phyloP scores from a whole-genome alignment of 192 early-diverging fungal genomes.

The Linnemannia zychae region DNA sequence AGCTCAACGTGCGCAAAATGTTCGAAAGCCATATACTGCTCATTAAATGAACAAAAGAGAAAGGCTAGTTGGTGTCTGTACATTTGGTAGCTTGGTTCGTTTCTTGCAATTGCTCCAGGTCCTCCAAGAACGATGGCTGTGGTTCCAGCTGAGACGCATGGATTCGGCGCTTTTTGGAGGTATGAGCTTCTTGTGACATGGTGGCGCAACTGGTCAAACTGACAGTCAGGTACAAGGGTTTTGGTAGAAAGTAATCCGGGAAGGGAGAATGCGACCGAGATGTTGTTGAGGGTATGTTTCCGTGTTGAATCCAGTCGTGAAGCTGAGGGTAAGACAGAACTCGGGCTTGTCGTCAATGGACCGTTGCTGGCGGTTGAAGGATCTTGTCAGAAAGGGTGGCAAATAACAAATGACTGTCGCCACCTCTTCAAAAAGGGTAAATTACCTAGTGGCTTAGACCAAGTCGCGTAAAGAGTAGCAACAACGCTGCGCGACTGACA shows the following conservation, averaged over 20 bases:
- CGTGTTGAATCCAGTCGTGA: background rate
- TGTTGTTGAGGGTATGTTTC: background rate
- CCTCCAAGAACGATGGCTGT: conserved; percentile 43
- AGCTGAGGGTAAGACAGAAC: background rate
- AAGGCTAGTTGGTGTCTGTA: background rate
- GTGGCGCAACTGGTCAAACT: conserved; percentile 39
- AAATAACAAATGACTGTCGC: background rate
- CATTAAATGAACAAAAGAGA: background rate
- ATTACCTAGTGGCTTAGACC: background rate
- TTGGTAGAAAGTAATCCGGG: background rate
- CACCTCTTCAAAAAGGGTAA: background rate
- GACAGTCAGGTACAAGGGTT: background rate
- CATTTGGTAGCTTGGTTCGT: conserved; percentile 39
- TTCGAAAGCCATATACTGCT: no score
- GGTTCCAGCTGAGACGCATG: conserved; percentile 26
- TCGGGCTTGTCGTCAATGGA: background rate
- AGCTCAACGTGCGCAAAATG: background rate
- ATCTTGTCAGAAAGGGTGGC: background rate
- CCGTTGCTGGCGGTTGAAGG: background rate
- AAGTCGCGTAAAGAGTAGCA: background rate
- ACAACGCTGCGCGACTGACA: no score
- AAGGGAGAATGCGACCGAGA: background rate
- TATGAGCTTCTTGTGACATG: conserved; percentile 52
- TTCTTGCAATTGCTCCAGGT: conserved; percentile 46
- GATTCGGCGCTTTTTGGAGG: conserved; percentile 49